A percentile compares a stretch with the other conserved stretches of the same genome.
phyloP scores from a whole-genome alignment of 495 filamentous ascomycete species.

The Penicillium simplicissimum region DNA sequence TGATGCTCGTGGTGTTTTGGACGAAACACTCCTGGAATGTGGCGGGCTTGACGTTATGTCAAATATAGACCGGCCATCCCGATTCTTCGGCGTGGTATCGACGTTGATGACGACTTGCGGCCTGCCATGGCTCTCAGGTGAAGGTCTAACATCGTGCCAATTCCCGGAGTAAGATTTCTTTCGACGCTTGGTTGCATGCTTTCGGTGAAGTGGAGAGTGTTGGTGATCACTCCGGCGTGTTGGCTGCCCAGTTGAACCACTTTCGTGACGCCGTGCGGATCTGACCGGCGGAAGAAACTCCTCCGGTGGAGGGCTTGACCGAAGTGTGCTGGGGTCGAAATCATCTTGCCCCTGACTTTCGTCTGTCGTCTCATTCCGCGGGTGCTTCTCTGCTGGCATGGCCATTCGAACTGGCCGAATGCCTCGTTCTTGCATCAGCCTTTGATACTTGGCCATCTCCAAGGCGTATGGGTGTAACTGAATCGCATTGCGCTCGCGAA shows the following conservation, averaged over 20 bases:
- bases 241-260: conserved; percentile 2
- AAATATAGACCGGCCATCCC: conserved; percentile 19
- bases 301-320: conserved; percentile 38
- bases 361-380: conserved; percentile 42
- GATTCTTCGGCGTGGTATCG: conserved; percentile 12
- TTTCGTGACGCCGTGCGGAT: conserved; percentile 12
- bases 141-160: conserved; percentile 9
- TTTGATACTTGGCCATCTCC: conserved; percentile 66
- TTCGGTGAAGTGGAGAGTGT: not conserved
- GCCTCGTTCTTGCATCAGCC: conserved; percentile 59
- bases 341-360: conserved; percentile 52
- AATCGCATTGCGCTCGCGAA: conserved; percentile 71
- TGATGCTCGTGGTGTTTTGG: conserved; percentile 19
- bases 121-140: conserved; percentile 9
- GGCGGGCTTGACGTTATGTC: conserved; percentile 46
- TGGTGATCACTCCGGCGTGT: not conserved
- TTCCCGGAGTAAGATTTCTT: conserved; percentile 32
- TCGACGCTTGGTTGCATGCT: conserved; percentile 31
- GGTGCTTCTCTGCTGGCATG: conserved; percentile 25
- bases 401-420: conserved; percentile 61
- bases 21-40: conserved; percentile 34
- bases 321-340: conserved; percentile 27
- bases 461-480: conserved; percentile 73
- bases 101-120: conserved; percentile 34
- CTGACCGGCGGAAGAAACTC: conserved; percentile 22